Base-by-base conservation (phyloP, 2,329 filamentous ascomycete genomes). In the Colletotrichum agaves region DNA sequence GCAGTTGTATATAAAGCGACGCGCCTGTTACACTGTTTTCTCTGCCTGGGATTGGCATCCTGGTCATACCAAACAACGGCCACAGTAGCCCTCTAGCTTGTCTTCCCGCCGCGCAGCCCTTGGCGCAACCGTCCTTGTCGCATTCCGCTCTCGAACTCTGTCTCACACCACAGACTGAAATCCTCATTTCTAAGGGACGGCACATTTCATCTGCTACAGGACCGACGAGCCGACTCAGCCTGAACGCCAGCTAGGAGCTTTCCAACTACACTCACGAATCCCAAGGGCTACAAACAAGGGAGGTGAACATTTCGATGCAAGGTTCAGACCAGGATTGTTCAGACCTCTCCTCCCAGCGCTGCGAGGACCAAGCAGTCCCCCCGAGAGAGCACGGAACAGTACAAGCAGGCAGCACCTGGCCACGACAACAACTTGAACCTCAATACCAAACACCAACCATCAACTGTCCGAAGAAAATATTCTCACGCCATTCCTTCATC, bases 341-440 rank as follows among this genome's bases (percentile, higher is more conserved):
- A 56, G 23, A 43, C 35, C 19, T 17, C 23, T 13, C 35, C 19
- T 13, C 15, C 31, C n/a, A 58, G 13, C 52, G 43, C 46, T 50
- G 47, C 31, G 35, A 44, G 17, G 61, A 8, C 39, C 31, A 33
- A 43, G 35, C 47, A 56, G 53, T 41, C 53, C 60, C 61, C 60
- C 61, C 65, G 61, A 68, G 61, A 27, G 17, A 17, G 61, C 47
- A 59, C 53, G 46, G 37, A 55, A 43, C 37, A n/a, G 33, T 27
- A 12, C 19, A 21, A 59, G 33, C 61, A 67, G 65, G 46, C 64
- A 63, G 53, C 53, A 64, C 53, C 64, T 37, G 43, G 59, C 49
- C 41, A 50, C 23, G 19, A 15, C 21, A 21, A 11, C 21, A n/a
- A 7, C 39, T 21, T 21, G 27, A 39, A 44, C 47, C 21, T 13